A percentile compares a stretch with the other conserved stretches of the same genome.
These are phyloP conservation scores for Schrenkiella parvula DNA, from an alignment of 345 rosid genomes.

Conservation along the genomic window DNA sequence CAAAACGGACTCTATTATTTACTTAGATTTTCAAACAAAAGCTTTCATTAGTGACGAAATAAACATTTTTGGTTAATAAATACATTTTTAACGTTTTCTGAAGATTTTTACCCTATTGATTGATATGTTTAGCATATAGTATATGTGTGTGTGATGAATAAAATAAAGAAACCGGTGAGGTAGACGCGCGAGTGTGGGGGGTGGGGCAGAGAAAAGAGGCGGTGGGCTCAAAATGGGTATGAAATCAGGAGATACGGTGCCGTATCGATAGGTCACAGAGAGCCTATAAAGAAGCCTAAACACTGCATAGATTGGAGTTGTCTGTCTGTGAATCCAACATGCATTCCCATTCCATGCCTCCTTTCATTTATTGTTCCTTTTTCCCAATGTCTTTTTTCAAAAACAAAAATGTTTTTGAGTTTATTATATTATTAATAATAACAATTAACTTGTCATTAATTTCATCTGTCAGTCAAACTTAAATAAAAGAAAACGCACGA, in stretches of 20 bases:
- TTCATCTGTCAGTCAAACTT: constrained; percentile 27
- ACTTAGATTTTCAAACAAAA: too few species aligned
- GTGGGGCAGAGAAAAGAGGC: constrained; percentile 9
- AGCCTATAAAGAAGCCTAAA: constrained; percentile 23
- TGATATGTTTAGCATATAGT: background rate
- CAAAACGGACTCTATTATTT: too few species aligned
- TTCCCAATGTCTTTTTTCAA: constrained; percentile 17
- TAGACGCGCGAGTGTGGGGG: background rate
- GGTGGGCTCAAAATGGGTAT: constrained; percentile 38
- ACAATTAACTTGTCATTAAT: constrained; percentile 5
- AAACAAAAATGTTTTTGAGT: too few species aligned
- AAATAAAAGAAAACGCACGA: constrained; percentile 19
- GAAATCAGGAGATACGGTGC: constrained; percentile 36
- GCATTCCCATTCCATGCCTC: constrained; percentile 25
- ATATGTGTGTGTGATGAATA: background rate
- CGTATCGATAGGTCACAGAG: constrained; percentile 30
- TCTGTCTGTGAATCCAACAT: constrained; percentile 34
- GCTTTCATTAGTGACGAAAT: background rate
- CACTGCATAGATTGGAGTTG: constrained; percentile 36
- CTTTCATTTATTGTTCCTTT: constrained; percentile 30
- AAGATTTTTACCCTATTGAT: background rate
- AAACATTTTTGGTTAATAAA: background rate
- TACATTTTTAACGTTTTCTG: background rate
- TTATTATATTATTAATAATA: background rate
- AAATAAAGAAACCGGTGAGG: background rate